phyloP scores from a whole-genome alignment of 495 filamentous ascomycete species.

The Polyplosphaeria fusca region DNA sequence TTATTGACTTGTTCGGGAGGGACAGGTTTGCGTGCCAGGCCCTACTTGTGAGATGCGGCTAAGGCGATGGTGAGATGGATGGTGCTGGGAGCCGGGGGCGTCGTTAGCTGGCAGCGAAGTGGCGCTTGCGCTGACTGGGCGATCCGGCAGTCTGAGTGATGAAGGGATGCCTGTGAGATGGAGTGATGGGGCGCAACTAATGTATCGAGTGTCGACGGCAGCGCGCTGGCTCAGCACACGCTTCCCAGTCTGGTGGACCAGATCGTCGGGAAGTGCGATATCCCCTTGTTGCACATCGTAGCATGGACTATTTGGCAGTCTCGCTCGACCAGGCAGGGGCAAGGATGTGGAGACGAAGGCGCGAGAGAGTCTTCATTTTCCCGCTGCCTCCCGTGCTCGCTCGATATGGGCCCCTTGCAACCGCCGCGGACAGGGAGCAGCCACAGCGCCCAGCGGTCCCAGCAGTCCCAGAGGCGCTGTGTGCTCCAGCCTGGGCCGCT shows the following conservation, averaged over 20 bases:
- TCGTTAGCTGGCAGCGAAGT: constrained; percentile 11
- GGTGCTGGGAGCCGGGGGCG: constrained; percentile 20
- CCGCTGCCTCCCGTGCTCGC: neutral
- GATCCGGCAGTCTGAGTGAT: constrained; percentile 21
- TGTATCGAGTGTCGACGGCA: constrained; percentile 24
- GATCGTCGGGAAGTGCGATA: constrained; percentile 31
- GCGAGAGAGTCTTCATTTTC: neutral
- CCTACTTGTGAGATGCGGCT: constrained; percentile 31
- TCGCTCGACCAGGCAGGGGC: too few species aligned
- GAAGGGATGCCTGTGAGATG: constrained; percentile 1
- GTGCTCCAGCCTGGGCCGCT: neutral
- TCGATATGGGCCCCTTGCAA: constrained; percentile 8
- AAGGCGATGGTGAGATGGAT: constrained; percentile 17
- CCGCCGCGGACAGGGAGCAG: neutral
- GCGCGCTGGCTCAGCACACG: constrained; percentile 15
- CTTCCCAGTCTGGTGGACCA: constrained; percentile 28
- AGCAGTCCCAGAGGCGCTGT: neutral
- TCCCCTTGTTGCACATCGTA: constrained; percentile 33
- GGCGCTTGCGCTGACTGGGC: constrained; percentile 24
- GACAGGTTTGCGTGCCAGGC: constrained; percentile 17
- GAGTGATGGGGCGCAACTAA: constrained; percentile 21
- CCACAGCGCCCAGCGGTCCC: constrained; percentile 2
- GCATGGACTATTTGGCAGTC: constrained; percentile 11
- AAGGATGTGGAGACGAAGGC: constrained; percentile 2
- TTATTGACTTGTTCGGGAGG: constrained; percentile 22